A percentile compares a stretch with the other conserved stretches of the same genome.
Conservation (phyloP, 75 land plant genomes). For the Picea glauca region DNA sequence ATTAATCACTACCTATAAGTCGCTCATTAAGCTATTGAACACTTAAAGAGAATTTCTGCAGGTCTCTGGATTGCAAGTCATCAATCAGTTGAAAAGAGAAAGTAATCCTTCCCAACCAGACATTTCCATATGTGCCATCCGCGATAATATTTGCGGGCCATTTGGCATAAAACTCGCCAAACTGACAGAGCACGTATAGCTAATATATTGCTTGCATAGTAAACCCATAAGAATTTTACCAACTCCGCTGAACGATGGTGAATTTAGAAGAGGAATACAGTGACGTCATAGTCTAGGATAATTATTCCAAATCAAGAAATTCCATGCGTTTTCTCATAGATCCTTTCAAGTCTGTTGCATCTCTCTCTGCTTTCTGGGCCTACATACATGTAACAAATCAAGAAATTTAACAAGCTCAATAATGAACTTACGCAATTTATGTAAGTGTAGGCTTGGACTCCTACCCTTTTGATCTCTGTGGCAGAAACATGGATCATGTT, state of each 20-base stretch:
- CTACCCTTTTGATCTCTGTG: slow-evolving; percentile 83
- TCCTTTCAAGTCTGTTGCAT: slow-evolving; percentile 90
- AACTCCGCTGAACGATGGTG: slow-evolving; percentile 6
- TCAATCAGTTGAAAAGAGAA: slow-evolving; percentile 7
- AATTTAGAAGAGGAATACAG: background rate
- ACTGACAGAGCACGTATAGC: slow-evolving; percentile 14
- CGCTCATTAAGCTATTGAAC: slow-evolving; percentile 7
- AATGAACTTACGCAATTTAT: background rate
- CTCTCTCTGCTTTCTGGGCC: slow-evolving; percentile 97
- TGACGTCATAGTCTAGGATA: background rate
- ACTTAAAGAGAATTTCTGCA: slow-evolving; percentile 7
- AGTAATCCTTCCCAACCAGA: slow-evolving; percentile 4
- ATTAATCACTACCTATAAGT: slow-evolving; percentile 7
- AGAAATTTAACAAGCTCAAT: background rate
- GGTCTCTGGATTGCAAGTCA: slow-evolving; percentile 9
- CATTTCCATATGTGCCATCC: slow-evolving; percentile 16
- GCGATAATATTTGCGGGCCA: slow-evolving; percentile 50
- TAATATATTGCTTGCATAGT: slow-evolving; percentile 1
- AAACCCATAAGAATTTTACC: slow-evolving; percentile 5
- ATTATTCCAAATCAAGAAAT: slow-evolving; percentile 92
- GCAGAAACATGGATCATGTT: slow-evolving; percentile 81
- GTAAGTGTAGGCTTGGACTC: background rate
- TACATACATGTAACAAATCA: slow-evolving; percentile 21
- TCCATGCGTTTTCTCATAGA: slow-evolving; percentile 98
- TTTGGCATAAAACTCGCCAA: slow-evolving; percentile 25